These are phyloP conservation scores for Lycium barbarum DNA, from an alignment of 257 asterid species.

Conservation along the genomic window DNA sequence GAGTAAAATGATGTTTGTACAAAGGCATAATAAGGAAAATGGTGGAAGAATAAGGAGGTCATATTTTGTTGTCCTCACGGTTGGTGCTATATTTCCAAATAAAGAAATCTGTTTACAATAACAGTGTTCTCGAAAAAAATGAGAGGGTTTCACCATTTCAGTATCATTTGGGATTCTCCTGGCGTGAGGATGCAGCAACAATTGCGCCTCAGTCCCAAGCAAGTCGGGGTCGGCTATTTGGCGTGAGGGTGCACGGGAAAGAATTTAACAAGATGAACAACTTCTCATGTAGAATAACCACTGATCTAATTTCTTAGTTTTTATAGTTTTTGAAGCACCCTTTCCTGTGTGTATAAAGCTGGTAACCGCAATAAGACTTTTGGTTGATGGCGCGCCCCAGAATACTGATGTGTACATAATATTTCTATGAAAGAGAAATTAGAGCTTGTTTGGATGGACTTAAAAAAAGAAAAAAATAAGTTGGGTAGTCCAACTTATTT, in stretches of 20 bases:
- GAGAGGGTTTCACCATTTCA: not conserved
- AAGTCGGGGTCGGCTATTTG: not conserved
- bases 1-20: constrained; percentile 41
- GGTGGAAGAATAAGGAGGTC: constrained; percentile 32
- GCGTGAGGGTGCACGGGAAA: not conserved
- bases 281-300: not conserved
- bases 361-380: not conserved
- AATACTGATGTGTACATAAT: not conserved
- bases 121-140: not conserved
- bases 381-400: not conserved
- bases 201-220: not conserved
- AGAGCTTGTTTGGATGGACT: too few species aligned
- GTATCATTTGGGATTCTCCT: not conserved
- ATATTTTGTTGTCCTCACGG: not conserved
- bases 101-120: not conserved
- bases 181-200: not conserved
- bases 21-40: not conserved
- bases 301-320: not conserved
- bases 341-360: not conserved
- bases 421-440: not conserved
- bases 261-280: not conserved
- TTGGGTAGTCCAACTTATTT: too few species aligned
- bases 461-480: too few species aligned
- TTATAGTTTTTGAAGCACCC: not conserved
- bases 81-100: not conserved